A percentile compares a stretch with the other conserved stretches of the same genome.
Conservation (phyloP, 2,329 filamentous ascomycete genomes). For the Penicillium sp. region DNA sequence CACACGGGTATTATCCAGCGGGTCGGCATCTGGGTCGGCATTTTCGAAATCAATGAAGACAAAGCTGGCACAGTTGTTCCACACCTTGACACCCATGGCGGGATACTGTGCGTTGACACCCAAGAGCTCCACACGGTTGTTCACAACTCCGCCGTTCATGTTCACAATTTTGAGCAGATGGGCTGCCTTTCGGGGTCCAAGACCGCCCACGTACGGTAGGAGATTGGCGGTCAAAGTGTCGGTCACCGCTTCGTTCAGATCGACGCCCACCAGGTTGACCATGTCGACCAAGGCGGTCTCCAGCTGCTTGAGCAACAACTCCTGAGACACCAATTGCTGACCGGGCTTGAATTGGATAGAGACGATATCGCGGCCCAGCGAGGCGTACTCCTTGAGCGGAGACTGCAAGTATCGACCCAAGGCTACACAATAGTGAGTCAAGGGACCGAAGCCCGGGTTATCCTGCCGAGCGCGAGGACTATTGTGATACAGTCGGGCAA, state of each 20-base stretch:
- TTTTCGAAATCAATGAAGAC: conserved; percentile 82
- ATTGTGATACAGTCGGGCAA: conserved; percentile 92
- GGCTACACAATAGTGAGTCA: conserved; percentile 84
- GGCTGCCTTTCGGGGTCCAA: conserved; percentile 86
- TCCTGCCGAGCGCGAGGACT: conserved; percentile 74
- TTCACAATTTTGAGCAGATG: conserved; percentile 85
- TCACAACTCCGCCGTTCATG: conserved; percentile 79
- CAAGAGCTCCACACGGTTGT: conserved; percentile 79
- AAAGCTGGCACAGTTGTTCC: conserved; percentile 96
- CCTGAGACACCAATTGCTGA: conserved; percentile 80
- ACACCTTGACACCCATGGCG: conserved; percentile 83
- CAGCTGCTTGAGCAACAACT: conserved; percentile 78
- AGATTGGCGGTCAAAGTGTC: conserved; percentile 81
- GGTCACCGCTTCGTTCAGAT: conserved; percentile 84
- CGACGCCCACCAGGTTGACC: conserved; percentile 93
- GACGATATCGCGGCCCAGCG: conserved; percentile 78
- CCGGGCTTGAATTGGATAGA: conserved; percentile 86
- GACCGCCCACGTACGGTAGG: conserved; percentile 82
- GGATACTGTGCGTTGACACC: conserved; percentile 78
- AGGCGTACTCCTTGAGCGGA: conserved; percentile 93
- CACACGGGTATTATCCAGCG: conserved; percentile 92
- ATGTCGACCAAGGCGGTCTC: conserved; percentile 98
- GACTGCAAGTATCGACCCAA: conserved; percentile 90
- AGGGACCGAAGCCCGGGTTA: conserved; percentile 71
- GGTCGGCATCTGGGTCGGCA: conserved; percentile 77